Conservation (phyloP, 192 early-diverging fungal genomes). For the Coemansia sp. region DNA sequence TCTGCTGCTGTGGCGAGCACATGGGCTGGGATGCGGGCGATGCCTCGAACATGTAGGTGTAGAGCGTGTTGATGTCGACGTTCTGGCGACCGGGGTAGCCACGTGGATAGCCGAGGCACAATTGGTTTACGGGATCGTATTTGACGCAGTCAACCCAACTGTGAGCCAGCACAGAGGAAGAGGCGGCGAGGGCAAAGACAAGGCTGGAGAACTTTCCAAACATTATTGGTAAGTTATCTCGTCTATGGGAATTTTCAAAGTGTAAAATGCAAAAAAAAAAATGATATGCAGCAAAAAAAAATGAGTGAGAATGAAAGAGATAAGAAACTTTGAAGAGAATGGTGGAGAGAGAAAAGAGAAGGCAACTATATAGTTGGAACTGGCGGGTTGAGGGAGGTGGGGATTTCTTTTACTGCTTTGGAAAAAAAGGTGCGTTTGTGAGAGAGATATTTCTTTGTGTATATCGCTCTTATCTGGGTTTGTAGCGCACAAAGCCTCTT, state of each 20-base stretch:
- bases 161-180: constrained; percentile 54
- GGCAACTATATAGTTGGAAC: not conserved
- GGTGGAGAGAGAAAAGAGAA: not conserved
- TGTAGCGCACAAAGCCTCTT: not conserved
- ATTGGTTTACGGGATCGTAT: constrained; percentile 41
- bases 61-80: constrained; percentile 50
- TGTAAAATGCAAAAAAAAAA: not conserved
- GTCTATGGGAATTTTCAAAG: not conserved
- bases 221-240: not conserved
- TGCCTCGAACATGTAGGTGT: constrained; percentile 55
- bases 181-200: not conserved
- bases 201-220: not conserved
- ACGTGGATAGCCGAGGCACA: constrained; percentile 53
- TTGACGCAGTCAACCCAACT: constrained; percentile 62
- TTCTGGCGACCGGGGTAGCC: constrained; percentile 56
- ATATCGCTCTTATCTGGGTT: not conserved
- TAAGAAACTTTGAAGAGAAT: not conserved
- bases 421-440: not conserved
- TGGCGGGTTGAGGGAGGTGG: not conserved
- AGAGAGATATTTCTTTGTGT: not conserved
- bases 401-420: not conserved
- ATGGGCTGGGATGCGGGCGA: constrained; percentile 42
- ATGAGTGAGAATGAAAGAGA: not conserved
- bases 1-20: constrained; percentile 49
- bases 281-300: not conserved